These are phyloP conservation scores for Phoma sp. DNA, from an alignment of 2,329 filamentous ascomycete species.

Conservation along the genomic window DNA sequence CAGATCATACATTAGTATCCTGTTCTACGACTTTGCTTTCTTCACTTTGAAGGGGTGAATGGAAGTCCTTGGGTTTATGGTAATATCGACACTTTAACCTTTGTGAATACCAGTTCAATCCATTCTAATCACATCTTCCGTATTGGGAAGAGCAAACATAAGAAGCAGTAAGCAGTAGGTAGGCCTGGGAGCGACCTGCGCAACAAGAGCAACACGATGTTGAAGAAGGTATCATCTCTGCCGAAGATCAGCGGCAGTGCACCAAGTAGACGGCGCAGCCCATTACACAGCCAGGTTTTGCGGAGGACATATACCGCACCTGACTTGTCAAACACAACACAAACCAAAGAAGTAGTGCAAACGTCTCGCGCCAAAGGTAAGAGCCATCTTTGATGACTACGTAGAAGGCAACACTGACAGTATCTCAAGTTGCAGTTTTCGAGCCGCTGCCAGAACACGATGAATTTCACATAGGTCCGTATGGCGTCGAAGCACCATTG, in stretches of 20 bases:
- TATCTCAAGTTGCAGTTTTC: neutral
- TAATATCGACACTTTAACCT: too few relatives aligned
- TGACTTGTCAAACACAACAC: neutral
- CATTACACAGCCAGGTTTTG: neutral
- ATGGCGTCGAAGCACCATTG: constrained; percentile 20
- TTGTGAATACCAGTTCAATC: too few relatives aligned
- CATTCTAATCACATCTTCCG: neutral
- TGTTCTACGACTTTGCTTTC: too few relatives aligned
- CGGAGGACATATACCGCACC: neutral
- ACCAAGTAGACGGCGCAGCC: neutral
- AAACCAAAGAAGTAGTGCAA: neutral
- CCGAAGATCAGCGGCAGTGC: neutral
- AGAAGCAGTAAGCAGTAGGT: too few relatives aligned
- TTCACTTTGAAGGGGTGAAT: too few relatives aligned
- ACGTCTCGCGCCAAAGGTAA: neutral
- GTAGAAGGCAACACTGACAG: neutral
- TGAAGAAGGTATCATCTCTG: neutral
- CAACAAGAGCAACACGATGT: neutral
- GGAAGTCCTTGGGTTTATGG: too few relatives aligned
- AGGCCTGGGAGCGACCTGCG: neutral
- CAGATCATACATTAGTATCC: too few relatives aligned
- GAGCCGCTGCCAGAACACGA: constrained; percentile 15
- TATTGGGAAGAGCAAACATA: too few relatives aligned
- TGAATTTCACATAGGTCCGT: constrained; percentile 19
- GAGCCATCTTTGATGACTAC: too few relatives aligned